phyloP scores from a whole-genome alignment of 148 eudicot species.

The Fagopyrum esculentum region DNA sequence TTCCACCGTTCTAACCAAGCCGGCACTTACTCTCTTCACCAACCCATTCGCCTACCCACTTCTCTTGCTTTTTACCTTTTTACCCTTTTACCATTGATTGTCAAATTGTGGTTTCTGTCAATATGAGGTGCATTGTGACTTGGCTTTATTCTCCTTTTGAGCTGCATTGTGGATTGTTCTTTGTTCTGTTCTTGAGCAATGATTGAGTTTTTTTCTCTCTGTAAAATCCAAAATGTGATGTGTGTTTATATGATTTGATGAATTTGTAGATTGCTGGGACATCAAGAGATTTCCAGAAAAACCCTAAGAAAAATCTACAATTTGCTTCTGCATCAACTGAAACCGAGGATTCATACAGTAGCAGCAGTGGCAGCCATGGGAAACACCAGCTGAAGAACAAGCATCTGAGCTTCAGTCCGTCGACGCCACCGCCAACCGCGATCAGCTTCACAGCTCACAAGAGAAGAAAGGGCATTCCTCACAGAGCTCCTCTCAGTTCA shows the following conservation, averaged over 20 bases:
- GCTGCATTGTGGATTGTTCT: background rate
- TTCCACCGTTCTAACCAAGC: too few species aligned
- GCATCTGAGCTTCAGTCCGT: background rate
- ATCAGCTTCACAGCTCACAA: background rate
- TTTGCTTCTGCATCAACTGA: background rate
- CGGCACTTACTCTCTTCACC: too few species aligned
- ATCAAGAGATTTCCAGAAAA: background rate
- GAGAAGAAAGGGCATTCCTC: conserved; percentile 11
- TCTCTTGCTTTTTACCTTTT: too few species aligned
- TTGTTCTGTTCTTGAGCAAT: background rate
- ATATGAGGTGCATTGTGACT: background rate
- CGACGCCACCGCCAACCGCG: conserved; percentile 6
- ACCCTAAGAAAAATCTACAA: background rate
- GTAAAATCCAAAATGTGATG: background rate
- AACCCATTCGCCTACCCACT: too few species aligned
- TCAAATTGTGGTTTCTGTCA: background rate
- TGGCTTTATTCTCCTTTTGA: background rate
- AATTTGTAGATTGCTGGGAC: conserved; percentile 6
- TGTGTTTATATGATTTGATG: background rate
- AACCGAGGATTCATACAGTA: conserved; percentile 10
- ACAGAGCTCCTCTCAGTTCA: conserved; percentile 13
- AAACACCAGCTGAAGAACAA: conserved; percentile 7
- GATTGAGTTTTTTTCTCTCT: background rate
- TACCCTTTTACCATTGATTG: background rate
- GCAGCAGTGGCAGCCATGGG: conserved; percentile 15